phyloP scores from a whole-genome alignment of 2,329 filamentous ascomycete genomes.

The Decorospora gaudefroyi region DNA sequence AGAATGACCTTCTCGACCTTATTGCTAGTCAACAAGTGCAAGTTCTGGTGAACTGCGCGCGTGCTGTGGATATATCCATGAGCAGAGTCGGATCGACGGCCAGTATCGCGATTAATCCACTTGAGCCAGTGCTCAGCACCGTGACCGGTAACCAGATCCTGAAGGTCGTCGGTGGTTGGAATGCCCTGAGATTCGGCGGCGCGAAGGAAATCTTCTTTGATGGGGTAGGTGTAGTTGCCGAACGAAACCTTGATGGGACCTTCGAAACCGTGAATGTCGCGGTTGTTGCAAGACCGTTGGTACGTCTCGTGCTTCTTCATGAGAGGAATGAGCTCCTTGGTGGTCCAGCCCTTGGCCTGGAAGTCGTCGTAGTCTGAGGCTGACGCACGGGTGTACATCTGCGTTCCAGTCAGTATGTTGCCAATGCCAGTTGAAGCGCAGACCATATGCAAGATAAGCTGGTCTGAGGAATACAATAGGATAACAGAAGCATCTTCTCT shows the following conservation, averaged over 20 bases:
- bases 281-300: slow-evolving; percentile 59
- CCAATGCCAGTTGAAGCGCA: too few species aligned
- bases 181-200: slow-evolving; percentile 75
- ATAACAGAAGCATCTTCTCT: too few species aligned
- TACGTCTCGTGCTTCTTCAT: slow-evolving; percentile 85
- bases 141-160: slow-evolving; percentile 69
- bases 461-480: too few species aligned
- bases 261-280: slow-evolving; percentile 74
- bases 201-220: slow-evolving; percentile 79
- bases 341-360: slow-evolving; percentile 78
- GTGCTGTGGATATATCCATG: slow-evolving; percentile 80
- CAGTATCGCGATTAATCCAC: slow-evolving; percentile 75
- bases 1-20: slow-evolving; percentile 78
- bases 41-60: slow-evolving; percentile 68
- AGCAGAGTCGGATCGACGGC: slow-evolving; percentile 74
- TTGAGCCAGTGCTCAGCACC: slow-evolving; percentile 84
- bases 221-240: slow-evolving; percentile 76
- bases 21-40: slow-evolving; percentile 74
- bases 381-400: slow-evolving; percentile 75
- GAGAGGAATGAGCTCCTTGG: slow-evolving; percentile 72
- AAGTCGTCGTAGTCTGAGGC: slow-evolving; percentile 79
- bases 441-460: too few species aligned
- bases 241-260: slow-evolving; percentile 84
- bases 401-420: not conserved
- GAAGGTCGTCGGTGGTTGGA: slow-evolving; percentile 73